These are phyloP conservation scores for Gomphus bonarii DNA, from an alignment of 1,284 basidiomycete species.

Conservation along the genomic window DNA sequence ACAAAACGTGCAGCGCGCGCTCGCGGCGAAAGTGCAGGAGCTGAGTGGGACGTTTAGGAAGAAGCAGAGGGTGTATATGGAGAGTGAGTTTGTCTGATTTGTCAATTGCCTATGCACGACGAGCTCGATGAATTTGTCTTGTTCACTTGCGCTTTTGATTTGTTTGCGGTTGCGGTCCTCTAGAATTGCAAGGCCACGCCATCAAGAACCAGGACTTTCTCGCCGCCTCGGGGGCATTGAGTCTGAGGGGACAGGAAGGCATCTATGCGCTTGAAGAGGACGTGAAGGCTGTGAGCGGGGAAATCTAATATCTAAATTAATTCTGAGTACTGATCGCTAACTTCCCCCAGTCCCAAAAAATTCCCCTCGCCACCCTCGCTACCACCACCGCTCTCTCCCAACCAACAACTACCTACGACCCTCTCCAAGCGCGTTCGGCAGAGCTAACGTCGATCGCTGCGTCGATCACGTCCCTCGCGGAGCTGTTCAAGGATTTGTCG, in stretches of 20 bases:
- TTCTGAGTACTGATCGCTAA: neutral
- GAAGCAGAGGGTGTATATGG: slow-evolving; percentile 96
- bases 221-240: slow-evolving; percentile 74
- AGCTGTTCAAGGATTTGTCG: slow-evolving; percentile 93
- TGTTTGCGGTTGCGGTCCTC: neutral
- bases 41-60: slow-evolving; percentile 90
- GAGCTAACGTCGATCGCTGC: slow-evolving; percentile 90
- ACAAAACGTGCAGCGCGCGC: slow-evolving; percentile 93
- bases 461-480: slow-evolving; percentile 85
- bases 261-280: slow-evolving; percentile 81
- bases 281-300: slow-evolving; percentile 47
- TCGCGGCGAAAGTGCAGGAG: slow-evolving; percentile 92
- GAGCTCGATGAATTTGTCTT: no score
- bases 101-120: neutral
- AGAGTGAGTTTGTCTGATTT: slow-evolving; percentile 56
- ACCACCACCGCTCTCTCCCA: no score
- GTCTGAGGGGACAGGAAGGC: slow-evolving; percentile 71
- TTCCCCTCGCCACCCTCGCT: slow-evolving; percentile 25
- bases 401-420: slow-evolving; percentile 27
- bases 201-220: slow-evolving; percentile 90
- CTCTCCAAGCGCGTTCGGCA: slow-evolving; percentile 53
- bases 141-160: no score
- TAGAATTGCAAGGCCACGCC: slow-evolving; percentile 88
- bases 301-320: neutral
- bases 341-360: slow-evolving; percentile 21